Evolutionary conservation across 225 moss, liverwort and hornwort species (phyloP), one percentile per base, ranked within the genome.

Genomic region (Polytrichum commune): DNA sequence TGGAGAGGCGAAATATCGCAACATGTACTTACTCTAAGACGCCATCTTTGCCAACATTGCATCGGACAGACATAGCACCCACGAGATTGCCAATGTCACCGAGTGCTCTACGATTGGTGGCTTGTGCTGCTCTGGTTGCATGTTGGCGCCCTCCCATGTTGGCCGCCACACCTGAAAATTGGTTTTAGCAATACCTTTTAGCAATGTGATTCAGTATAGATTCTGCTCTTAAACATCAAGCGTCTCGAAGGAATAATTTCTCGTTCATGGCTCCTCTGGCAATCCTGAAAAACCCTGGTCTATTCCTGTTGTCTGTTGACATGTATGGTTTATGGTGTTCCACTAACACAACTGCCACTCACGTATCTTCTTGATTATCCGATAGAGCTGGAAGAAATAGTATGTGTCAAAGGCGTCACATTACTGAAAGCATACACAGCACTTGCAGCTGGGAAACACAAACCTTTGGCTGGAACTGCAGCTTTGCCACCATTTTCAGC

Each of bases 11-110:
- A 60, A 7, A 25, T 22, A 25, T 2, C 60, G 22, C 8, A 60
- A 60, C 7, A 10, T 22, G 74, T 72, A 63, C 84, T 20, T 58
- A 58, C 82, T 78, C 86, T 4, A 80, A 66, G 5, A 86, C 80
- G 2, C 90, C 91, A 62, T 93, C 97, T 69, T 90, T 95, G 62
- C 87, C 85, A 33, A 95, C 95, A 65, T 95, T 90, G 73, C 92
- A 91, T 46, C 97, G 88, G 38, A 90, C 90, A 8, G 91, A 80
- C 91, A 95, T 91, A 1, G 92, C 90, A 64, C 91, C 95, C 1
- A 98, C 95, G 24, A 98, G 84, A 75, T 95, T 98, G 3, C 94
- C 94, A 72, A 98, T 94, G 77, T 98, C 97, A 27, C 95, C 95
- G 20, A 98, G 82, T 5, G 93, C 97, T 82, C 97, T 79, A 23